These are phyloP conservation scores for Rhododendron simsii DNA, from an alignment of 148 eudicot species.

Conservation along the genomic window DNA sequence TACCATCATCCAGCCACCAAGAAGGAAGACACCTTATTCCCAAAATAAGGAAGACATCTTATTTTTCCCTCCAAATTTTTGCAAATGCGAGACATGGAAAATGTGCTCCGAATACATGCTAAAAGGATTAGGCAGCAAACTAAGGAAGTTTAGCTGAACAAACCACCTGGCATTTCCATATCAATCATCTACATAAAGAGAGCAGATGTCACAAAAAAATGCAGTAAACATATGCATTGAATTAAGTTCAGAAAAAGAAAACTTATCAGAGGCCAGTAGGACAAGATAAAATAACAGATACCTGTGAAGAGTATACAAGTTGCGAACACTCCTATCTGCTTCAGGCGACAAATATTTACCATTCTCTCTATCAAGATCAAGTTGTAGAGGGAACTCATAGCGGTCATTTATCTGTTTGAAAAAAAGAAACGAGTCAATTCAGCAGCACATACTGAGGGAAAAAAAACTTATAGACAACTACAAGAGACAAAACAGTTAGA, in stretches of 20 bases:
- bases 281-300: background rate
- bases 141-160: background rate
- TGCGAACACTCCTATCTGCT: constrained; percentile 43
- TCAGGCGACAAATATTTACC: constrained; percentile 52
- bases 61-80: background rate
- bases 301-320: constrained; percentile 53
- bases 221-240: background rate
- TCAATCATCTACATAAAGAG: background rate
- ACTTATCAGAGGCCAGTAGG: background rate
- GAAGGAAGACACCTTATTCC: background rate
- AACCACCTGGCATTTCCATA: background rate
- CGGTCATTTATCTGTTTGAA: constrained; percentile 46
- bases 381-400: constrained; percentile 50
- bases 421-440: background rate
- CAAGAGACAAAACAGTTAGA: background rate
- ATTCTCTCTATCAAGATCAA: constrained; percentile 46
- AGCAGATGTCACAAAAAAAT: background rate
- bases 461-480: background rate
- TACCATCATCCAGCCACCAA: background rate
- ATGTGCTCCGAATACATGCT: background rate
- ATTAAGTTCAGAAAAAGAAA: background rate
- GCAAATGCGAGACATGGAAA: background rate
- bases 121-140: background rate
- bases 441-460: background rate
- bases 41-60: background rate